A percentile compares a stretch with the other conserved stretches of the same genome.
Evolutionary conservation across 164 flowering plant species (phyloP).

Genomic region (Chloranthus sessilifolius): DNA sequence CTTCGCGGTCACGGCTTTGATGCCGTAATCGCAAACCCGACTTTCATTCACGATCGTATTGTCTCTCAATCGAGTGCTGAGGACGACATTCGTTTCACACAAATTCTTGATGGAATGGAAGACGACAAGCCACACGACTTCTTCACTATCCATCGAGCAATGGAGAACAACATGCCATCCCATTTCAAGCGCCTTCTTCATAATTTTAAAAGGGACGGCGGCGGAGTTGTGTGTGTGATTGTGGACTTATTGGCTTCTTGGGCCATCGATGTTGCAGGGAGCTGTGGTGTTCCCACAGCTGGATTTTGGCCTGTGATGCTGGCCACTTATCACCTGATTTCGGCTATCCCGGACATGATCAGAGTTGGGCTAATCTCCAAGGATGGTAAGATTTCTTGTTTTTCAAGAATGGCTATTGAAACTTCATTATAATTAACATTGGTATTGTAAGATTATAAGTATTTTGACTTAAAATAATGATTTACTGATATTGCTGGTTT

Average conservation of each 20-base stretch:
- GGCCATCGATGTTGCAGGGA: constrained; percentile 52
- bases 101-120: constrained; percentile 45
- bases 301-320: constrained; percentile 95
- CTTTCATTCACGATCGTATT: constrained; percentile 41
- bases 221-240: constrained; percentile 44
- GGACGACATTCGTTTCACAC: constrained; percentile 18
- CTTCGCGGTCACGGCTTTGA: constrained; percentile 36
- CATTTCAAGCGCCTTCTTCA: constrained; percentile 36
- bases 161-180: constrained; percentile 66
- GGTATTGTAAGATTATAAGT: too few species aligned
- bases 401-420: too few species aligned
- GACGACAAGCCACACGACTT: constrained; percentile 36
- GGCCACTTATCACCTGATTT: constrained; percentile 49
- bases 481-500: too few species aligned
- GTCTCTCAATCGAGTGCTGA: neutral
- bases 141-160: constrained; percentile 42
- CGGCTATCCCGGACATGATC: constrained; percentile 57
- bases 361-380: constrained; percentile 43
- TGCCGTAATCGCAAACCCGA: constrained; percentile 46
- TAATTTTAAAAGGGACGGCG: constrained; percentile 15
- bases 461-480: too few species aligned
- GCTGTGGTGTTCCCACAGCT: constrained; percentile 36
- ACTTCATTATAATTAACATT: too few species aligned
- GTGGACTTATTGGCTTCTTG: constrained; percentile 72
- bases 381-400: constrained; percentile 28